Percentiles rank a stretch among this genome's conserved stretches.
Conservation (phyloP, 139 green algal species). For the Bryopsis sp. region DNA sequence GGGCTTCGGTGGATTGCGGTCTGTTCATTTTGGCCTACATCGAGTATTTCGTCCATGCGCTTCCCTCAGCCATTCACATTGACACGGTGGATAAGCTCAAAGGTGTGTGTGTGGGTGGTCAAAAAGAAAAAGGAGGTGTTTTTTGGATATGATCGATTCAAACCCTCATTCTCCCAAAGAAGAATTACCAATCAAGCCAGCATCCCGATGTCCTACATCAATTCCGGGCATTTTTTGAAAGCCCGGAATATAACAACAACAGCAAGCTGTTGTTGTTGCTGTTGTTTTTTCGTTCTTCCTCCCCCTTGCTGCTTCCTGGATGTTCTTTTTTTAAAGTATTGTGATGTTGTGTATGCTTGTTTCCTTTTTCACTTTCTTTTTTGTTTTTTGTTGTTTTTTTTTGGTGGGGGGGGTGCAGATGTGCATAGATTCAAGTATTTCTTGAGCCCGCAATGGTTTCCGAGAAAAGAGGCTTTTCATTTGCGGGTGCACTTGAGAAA, state of each 20-base stretch:
- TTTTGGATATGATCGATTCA: not conserved
- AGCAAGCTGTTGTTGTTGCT: not conserved
- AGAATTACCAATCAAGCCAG: no score
- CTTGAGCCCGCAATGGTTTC: not conserved
- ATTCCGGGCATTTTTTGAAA: not conserved
- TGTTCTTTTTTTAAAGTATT: not conserved
- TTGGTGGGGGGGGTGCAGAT: not conserved
- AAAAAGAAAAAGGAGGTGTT: not conserved
- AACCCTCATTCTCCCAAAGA: no score
- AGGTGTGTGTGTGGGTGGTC: not conserved
- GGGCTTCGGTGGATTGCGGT: conserved; percentile 88
- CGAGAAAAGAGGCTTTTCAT: no score
- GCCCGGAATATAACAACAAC: not conserved
- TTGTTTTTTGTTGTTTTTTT: not conserved
- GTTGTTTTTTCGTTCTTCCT: not conserved
- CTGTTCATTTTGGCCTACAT: conserved; percentile 81
- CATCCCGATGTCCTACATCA: no score
- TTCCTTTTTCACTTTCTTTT: not conserved
- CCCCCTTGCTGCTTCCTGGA: not conserved
- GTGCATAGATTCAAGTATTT: not conserved
- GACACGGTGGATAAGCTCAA: not conserved
- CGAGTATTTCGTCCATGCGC: conserved; percentile 60
- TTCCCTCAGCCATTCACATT: conserved; percentile 13
- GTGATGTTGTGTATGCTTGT: not conserved
- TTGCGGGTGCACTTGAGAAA: no score